Base-by-base conservation (phyloP, 1,139 yeast species). In the Arxiozyma bovina region DNA sequence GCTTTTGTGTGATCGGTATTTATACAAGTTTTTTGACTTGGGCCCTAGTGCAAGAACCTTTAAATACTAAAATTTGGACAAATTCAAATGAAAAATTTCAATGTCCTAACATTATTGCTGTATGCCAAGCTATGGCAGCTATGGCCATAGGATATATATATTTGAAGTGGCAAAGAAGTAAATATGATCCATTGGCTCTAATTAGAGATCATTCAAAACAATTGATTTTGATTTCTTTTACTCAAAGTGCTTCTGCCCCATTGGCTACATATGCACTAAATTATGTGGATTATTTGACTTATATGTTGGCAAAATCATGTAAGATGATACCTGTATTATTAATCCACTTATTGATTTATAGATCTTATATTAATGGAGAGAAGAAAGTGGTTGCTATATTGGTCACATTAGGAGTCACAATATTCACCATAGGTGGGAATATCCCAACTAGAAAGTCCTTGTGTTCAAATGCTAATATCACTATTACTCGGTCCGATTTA, bases 301-400 rank as follows among this genome's bases (percentile, higher is more conserved):
- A 81, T 34, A 77, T 93, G 61, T 77, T 93, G 58, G 96, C 97
- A 44, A 93, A 93, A 68, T 86, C 96, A 52, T 93, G 99, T 69
- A 93, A 93, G 66, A 77, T 93, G 68, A 81, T 93, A 41, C 99
- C 99, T 0, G 96, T 91, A 25, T 84, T 93, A 86, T 69, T 87
- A 42, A 85, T 93, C 2, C 97, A 90, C 65, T 73, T 85, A 58
- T 62, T 83, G n/a, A 67, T 87, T 25, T 93, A 90, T 71, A 77
- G 85, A 45, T 81, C 88, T 7, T 74, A 72, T 55, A 93, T 88
- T 69, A 93, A 96, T 0, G 54, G 72, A 8, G 83, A 84, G 72
- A 94, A 93, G 69, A 87, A 87, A 65, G 59, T 79, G 40, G 95
- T 93, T 20, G 97, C 96, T 0, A 63, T 74, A 0, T 67, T 80